A percentile compares a stretch with the other conserved stretches of the same genome.
Evolutionary conservation across 768 basidiomycete species (phyloP).

Genomic region (Gautieria morchelliformis): DNA sequence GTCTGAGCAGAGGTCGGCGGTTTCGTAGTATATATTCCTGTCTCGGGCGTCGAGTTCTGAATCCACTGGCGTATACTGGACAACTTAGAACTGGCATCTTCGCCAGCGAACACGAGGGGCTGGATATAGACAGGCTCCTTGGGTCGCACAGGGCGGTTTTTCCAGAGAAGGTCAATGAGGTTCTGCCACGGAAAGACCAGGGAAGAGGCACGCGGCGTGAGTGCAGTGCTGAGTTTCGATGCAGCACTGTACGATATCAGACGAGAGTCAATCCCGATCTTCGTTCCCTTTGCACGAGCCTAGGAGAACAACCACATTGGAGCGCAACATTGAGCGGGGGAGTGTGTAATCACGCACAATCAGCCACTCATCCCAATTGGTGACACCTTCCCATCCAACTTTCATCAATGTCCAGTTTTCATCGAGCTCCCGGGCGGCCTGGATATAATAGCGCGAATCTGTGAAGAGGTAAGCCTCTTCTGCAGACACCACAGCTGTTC

Average conservation of each 20-base stretch:
- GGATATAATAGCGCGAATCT: constrained; percentile 79
- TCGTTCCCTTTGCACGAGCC: constrained; percentile 33
- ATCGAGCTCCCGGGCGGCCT: constrained; percentile 64
- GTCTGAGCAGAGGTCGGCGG: constrained; percentile 51
- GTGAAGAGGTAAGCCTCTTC: constrained; percentile 63
- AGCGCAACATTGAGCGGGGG: not conserved
- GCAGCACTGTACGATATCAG: constrained; percentile 73
- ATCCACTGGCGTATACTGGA: constrained; percentile 63
- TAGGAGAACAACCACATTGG: constrained; percentile 14
- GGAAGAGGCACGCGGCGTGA: constrained; percentile 47
- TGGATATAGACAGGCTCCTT: constrained; percentile 58
- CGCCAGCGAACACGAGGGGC: constrained; percentile 59
- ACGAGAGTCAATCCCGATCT: constrained; percentile 78
- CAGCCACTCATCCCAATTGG: constrained; percentile 76
- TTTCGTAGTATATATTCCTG: constrained; percentile 52
- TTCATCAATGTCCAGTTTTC: constrained; percentile 64
- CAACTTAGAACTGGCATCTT: constrained; percentile 64
- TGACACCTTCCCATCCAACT: constrained; percentile 43
- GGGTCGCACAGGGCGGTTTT: constrained; percentile 62
- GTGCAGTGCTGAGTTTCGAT: constrained; percentile 44
- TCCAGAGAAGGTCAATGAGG: constrained; percentile 75
- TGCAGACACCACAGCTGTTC: constrained; percentile 60
- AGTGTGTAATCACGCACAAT: constrained; percentile 31
- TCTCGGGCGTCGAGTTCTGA: constrained; percentile 42
- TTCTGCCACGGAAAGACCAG: constrained; percentile 78